Evolutionary conservation across 192 early-diverging fungal genomes (phyloP).

Genomic region (Dissophora globulifera): DNA sequence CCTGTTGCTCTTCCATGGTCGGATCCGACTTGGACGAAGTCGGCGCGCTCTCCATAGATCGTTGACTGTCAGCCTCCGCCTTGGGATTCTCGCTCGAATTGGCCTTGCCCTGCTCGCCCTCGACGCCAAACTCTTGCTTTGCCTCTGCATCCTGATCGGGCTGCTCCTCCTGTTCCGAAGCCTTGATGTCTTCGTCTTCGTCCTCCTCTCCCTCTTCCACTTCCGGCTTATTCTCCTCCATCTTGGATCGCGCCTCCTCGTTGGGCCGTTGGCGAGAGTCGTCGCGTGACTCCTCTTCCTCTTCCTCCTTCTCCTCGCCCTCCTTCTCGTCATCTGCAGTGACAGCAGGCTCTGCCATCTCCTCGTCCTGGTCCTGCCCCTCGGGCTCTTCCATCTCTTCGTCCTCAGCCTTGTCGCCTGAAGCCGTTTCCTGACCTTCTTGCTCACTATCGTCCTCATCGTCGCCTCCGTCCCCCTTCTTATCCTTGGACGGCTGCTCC

Average conservation of each 20-base stretch:
- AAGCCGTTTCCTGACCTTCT: conserved; percentile 36
- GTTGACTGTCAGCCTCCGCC: conserved; percentile 65
- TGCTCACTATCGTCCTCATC: conserved; percentile 56
- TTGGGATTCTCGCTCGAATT: conserved; percentile 59
- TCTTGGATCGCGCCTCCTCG: conserved; percentile 33
- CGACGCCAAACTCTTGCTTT: conserved; percentile 74
- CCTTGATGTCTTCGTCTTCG: conserved; percentile 59
- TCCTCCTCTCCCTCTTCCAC: conserved; percentile 55
- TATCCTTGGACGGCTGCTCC: conserved; percentile 28
- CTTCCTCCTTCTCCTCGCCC: conserved; percentile 36
- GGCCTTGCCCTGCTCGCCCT: conserved; percentile 69
- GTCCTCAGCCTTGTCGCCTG: conserved; percentile 39
- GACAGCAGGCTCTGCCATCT: conserved; percentile 34
- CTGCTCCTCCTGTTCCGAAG: conserved; percentile 57
- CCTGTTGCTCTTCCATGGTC: conserved; percentile 56
- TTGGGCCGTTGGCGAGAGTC: conserved; percentile 44
- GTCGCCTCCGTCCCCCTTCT: conserved; percentile 39
- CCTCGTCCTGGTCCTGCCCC: conserved; percentile 21
- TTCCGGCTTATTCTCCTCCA: conserved; percentile 28
- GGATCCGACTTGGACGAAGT: conserved; percentile 48
- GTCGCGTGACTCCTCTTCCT: conserved; percentile 41
- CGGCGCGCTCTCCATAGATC: conserved; percentile 50
- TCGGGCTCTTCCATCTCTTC: conserved; percentile 52
- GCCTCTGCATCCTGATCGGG: conserved; percentile 59
- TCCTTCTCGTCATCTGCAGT: conserved; percentile 30